Evolutionary conservation across 257 asterid species (phyloP).

Genomic region (Plectranthus barbatus): DNA sequence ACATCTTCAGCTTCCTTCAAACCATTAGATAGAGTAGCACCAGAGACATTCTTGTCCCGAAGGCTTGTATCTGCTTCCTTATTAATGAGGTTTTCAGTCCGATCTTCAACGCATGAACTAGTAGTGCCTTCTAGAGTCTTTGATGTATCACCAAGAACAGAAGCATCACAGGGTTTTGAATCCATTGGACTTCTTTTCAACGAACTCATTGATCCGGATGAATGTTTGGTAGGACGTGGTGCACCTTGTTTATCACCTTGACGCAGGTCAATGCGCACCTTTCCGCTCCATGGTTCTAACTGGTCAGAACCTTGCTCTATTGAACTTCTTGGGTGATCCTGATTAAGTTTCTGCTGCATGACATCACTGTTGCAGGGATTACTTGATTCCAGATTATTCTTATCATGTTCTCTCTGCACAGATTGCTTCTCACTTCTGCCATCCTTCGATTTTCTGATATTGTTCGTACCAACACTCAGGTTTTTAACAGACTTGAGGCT

Average conservation of each 20-base stretch:
- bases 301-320: slow-evolving; percentile 21
- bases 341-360: slow-evolving; percentile 14
- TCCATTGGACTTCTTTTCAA: slow-evolving; percentile 31
- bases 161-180: slow-evolving; percentile 29
- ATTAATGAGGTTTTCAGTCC: slow-evolving; percentile 15
- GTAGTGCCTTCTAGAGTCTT: slow-evolving; percentile 31
- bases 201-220: slow-evolving; percentile 24
- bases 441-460: slow-evolving; percentile 27
- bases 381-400: slow-evolving; percentile 16
- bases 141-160: slow-evolving; percentile 28
- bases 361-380: slow-evolving; percentile 21
- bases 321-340: slow-evolving; percentile 23
- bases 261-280: slow-evolving; percentile 32
- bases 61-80: slow-evolving; percentile 29
- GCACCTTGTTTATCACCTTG: slow-evolving; percentile 35
- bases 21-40: slow-evolving; percentile 29
- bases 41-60: slow-evolving; percentile 31
- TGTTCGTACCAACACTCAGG: slow-evolving; percentile 27
- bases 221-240: slow-evolving; percentile 26
- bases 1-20: slow-evolving; percentile 59
- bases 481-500: slow-evolving; percentile 26
- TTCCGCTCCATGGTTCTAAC: slow-evolving; percentile 26
- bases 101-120: slow-evolving; percentile 26
- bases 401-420: slow-evolving; percentile 22
- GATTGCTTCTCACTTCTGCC: slow-evolving; percentile 27